Base-by-base conservation (phyloP, 2,329 filamentous ascomycete species). In the Venturia nashicola region DNA sequence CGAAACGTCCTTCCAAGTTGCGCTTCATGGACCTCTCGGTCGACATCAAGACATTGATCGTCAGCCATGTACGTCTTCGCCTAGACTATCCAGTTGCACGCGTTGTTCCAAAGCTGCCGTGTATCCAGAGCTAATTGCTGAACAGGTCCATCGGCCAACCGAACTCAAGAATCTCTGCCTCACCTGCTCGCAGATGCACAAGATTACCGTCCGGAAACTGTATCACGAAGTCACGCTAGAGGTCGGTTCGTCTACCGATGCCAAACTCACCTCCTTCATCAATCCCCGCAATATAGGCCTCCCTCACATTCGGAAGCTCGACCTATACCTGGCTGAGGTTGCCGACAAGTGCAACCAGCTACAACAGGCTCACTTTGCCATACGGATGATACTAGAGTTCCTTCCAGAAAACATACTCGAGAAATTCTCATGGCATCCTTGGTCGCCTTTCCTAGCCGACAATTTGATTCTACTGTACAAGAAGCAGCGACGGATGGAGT, bases 341-440 rank as follows among this genome's bases (percentile, higher is more conserved):
- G 64, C 71, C 44, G 77, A 80, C 65, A 75, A 76, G 61, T 77
- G 75, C 69, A 76, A 77, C 20, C 74, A 76, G 68, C 65, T 76
- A 62, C 73, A 76, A 63, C 77, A 78, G 66, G 78, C 78, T 46
- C 73, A 78, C 63, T 78, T 80, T 63, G 76, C 77, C 0, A 76
- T 77, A 23, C 76, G 78, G 55, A 78, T 80, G 75, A 74, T 81
- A 20, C 65, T 81, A 20, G 78, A 80, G 65, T 74, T 79, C 66
- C 68, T 81, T 43, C 79, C 79, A 1, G 76, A 79, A 61, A 75
- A 80, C 65, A 76, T 76, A 43, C 71, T 81, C 32, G 78, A 80
- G 66, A 76, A 77, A 66, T 80, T 80, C 71, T 78, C 75, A 66
- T 81, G 79, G 79, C 77, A 78, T 69, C 78, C 78, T 18, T 80